Conservation (phyloP, 177 flowering plant genomes). For the Vitis hybrid region DNA sequence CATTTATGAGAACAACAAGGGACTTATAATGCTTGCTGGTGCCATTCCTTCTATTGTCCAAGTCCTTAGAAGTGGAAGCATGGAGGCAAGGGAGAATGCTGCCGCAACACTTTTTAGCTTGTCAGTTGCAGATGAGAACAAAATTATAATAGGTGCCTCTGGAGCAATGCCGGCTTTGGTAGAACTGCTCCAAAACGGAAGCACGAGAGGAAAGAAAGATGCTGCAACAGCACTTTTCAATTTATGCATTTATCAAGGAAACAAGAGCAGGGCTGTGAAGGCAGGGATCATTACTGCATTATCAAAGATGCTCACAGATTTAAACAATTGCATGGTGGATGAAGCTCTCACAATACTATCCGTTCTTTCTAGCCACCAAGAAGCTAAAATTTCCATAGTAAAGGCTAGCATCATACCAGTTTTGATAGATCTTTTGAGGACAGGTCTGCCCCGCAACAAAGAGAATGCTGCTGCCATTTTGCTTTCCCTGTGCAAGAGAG, state of each 20-base stretch:
- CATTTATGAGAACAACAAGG: conserved; percentile 79
- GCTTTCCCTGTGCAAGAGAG: conserved; percentile 81
- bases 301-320: conserved; percentile 70
- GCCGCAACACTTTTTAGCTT: conserved; percentile 94
- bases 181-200: conserved; percentile 74
- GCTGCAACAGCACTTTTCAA: conserved; percentile 94
- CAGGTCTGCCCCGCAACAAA: conserved; percentile 74
- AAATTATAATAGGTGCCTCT: conserved; percentile 85
- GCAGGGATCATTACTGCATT: conserved; percentile 76
- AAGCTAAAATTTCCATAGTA: conserved; percentile 73
- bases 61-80: conserved; percentile 74
- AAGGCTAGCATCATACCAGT: conserved; percentile 76
- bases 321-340: conserved; percentile 67
- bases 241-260: conserved; percentile 83
- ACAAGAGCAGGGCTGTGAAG: conserved; percentile 86
- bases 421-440: conserved; percentile 64
- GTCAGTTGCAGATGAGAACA: conserved; percentile 86
- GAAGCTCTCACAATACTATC: conserved; percentile 90
- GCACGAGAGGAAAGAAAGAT: conserved; percentile 83
- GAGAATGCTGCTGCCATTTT: conserved; percentile 85
- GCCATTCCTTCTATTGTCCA: conserved; percentile 86
- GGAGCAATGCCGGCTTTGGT: conserved; percentile 87
- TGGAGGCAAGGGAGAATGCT: conserved; percentile 87
- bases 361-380: conserved; percentile 78
- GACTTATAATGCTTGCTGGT: conserved; percentile 76